Base-by-base conservation (phyloP, 1,284 basidiomycete species). In the Cystobasidiaceae sp. region DNA sequence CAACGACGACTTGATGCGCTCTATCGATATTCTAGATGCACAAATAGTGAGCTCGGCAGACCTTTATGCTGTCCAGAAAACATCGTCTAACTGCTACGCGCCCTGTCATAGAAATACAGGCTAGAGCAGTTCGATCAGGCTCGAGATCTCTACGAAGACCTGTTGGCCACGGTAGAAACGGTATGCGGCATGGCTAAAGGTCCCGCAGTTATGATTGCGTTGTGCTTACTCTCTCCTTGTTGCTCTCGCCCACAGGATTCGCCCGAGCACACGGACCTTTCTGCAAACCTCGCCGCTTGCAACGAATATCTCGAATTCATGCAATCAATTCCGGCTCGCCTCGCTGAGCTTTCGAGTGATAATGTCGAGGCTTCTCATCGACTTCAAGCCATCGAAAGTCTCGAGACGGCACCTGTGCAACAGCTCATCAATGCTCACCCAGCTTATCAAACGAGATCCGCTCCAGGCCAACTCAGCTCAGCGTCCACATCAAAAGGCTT, bases 221-320 rank as follows among this genome's bases (percentile, higher is more conserved):
- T 30, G 9, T 3, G 48, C 23, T 44, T 5, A 49, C 32, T n/a
- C 33, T 21, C 4, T 17, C 30, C n/a, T n/a, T n/a, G n/a, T n/a
- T n/a, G n/a, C n/a, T n/a, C n/a, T n/a, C n/a, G 2, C 28, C 19
- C 15, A 25, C 60, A 73, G 71, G 73, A 71, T 50, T 70, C 73
- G 2, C 73, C 73, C 52, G 73, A 74, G 41, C 57, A 69, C 27
- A 48, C 60, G 34, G 73, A 74, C 64, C 61, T 74, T 17, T 46
- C 70, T 33, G 57, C 67, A 30, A 73, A 74, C 65, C 60, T 68
- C 2, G 28, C 54, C 11, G 66, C 68, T 2, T 67, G 65, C 34
- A 49, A 63, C 11, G 30, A 64, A 2, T 67, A 69, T 39, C 52
- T 74, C 60, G 62, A 68, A 27, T 74, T 74, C 54, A 41, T 70